These are phyloP conservation scores for Debaryomycetaceae sp. DNA, from an alignment of 1,139 yeast genomes.

Conservation along the genomic window DNA sequence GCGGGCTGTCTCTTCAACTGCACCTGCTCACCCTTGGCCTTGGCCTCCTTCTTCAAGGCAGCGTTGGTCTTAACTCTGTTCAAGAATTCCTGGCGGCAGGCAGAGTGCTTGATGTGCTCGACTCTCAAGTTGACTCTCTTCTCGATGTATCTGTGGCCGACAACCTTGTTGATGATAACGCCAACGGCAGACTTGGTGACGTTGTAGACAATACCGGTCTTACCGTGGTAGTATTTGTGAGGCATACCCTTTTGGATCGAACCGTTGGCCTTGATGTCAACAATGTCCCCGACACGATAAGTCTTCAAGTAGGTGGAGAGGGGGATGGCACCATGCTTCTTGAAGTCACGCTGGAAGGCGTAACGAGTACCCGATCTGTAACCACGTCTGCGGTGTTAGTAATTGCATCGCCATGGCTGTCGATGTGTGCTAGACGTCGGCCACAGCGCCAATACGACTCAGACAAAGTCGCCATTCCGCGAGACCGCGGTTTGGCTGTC, in stretches of 20 bases:
- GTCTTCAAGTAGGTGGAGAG: conserved; percentile 95
- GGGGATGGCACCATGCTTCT: conserved; percentile 93
- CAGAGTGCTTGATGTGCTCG: conserved; percentile 99
- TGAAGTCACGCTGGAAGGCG: conserved; percentile 99
- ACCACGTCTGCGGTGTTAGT: conserved; percentile 74
- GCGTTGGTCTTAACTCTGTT: conserved; percentile 98
- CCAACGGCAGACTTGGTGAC: conserved; percentile 98
- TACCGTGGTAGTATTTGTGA: conserved; percentile 99
- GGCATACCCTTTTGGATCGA: conserved; percentile 99
- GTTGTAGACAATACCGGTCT: conserved; percentile 98
- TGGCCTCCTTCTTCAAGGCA: conserved; percentile 90
- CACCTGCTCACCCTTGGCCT: conserved; percentile 88
- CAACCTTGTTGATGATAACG: conserved; percentile 96
- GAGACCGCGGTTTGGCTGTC: no score
- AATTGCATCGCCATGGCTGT: not conserved
- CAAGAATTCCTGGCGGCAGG: conserved; percentile 98
- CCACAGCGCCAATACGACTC: not conserved
- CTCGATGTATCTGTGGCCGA: conserved; percentile 98
- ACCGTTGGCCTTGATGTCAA: conserved; percentile 99
- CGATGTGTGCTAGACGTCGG: not conserved
- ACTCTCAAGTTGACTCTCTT: conserved; percentile 98
- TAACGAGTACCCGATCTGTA: conserved; percentile 99
- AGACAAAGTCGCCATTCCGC: not conserved
- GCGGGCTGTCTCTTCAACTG: conserved; percentile 98
- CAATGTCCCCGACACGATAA: conserved; percentile 99